Base-by-base conservation (phyloP, 1,284 basidiomycete species). In the Coriolopsis trogii region DNA sequence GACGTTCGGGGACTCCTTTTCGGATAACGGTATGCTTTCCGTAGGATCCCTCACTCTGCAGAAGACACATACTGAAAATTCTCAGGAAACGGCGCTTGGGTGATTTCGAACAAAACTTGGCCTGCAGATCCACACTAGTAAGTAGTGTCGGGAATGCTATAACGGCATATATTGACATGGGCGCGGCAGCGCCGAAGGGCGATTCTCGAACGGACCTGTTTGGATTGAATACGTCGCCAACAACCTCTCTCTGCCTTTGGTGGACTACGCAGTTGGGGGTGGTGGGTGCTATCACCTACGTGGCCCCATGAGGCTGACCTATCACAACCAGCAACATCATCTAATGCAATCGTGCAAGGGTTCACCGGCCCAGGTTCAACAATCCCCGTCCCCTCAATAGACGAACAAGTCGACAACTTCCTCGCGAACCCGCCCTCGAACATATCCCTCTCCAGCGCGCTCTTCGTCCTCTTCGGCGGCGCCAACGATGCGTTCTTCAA, bases 401-500 rank as follows among this genome's bases (percentile, higher is more conserved):
- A 44, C 21, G 39, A 51, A 7, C 49, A 51, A 18, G 44, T 51
- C 31, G 18, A 23, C 6, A 3, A 6, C 25, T 51, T 51, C 43
- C 37, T 51, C 43, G 9, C 24, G 10, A 4, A 15, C 3, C 24
- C 38, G 0, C 33, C 49, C 2, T 30, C 44, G 5, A 37, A 41
- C 26, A 13, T 41, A 15, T 37, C 38, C 7, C 39, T 46, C 31
- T 30, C 29, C 4, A 15, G 21, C 15, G 43, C 49, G 18, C 49
- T 51, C 30, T 51, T 51, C 44, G 44, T 46, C 31, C 49, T 51
- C 39, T 18, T 41, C 13, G 49, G 43, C 30, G 49, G 49, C 31
- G 38, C 38, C 13, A 51, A 51, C 49, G 49, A 51, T 44, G 24
- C 38, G 9, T 16, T 51, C 39, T 46, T 46, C 43, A 41, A 51